Evolutionary conservation across 23 red algal genomes (phyloP), one percentile per base, ranked within the genome.

Genomic region (Pyropia haitanensis): DNA sequence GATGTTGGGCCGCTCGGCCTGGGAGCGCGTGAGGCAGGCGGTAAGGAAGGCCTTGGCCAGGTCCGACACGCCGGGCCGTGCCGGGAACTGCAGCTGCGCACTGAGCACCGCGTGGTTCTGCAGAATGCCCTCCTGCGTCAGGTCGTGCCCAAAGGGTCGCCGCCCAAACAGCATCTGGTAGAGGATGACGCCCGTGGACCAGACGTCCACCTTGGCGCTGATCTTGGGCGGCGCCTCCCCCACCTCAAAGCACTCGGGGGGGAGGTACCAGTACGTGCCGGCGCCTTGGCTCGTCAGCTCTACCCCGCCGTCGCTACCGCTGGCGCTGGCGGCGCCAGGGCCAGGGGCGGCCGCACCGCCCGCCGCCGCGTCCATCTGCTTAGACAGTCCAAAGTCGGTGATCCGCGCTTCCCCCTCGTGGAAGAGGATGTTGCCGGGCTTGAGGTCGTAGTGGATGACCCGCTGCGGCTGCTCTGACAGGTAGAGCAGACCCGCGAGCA

Each of bases 391-490:
- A 75, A 96, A 96, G 57, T 96, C 92, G 17, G 92, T 90, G 27
- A 96, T 96, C 67, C 84, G 85, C 18, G 85, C 92, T 51, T 96
- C 75, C 51, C 92, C 92, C 32, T 96, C 78, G 26, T 66, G 56
- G 59, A 89, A 54, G n/a, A 96, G 72, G 53, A 96, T 96, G 58
- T 96, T 96, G 16, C 85, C 92, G 5, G 92, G 92, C 51, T 96
- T 96, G 32, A 96, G 74, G 74, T 96, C 92, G 76, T 90, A 90
- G 77, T 96, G 92, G 65, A 96, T 90, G 56, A 96, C 81, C 30
- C 83, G 68, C 23, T 72, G 51, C 31, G 69, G 48, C 32, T 85
- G 89, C 49, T 88, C 60, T 25, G 78, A 79, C 53, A 96, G 58
- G 44, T 96, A 96, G 19, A 74, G 63, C 14, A 96, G 85, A 15